Evolutionary conservation across 2,329 filamentous ascomycete species (phyloP).

Genomic region (Conoideocrella luteorostrata): DNA sequence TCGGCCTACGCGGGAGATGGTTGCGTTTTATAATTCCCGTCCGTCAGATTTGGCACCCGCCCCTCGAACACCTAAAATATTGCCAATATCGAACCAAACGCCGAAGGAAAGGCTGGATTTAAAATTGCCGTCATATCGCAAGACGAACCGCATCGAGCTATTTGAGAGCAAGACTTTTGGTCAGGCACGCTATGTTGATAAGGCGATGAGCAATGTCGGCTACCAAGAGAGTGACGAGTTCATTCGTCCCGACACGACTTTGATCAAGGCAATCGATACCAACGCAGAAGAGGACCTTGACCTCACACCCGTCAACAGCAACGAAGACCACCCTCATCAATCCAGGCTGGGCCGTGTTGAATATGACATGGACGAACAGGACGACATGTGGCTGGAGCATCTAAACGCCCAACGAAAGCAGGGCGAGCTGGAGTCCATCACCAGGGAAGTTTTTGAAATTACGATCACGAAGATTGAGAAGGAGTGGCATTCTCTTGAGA

Average conservation of each 20-base stretch:
- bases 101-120: conserved; percentile 74
- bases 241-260: conserved; percentile 64
- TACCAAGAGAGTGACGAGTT: conserved; percentile 95
- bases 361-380: conserved; percentile 99
- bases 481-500: conserved; percentile 94
- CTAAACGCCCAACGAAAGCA: conserved; percentile 72
- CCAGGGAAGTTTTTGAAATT: conserved; percentile 91
- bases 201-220: conserved; percentile 90
- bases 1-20: conserved; percentile 44
- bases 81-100: conserved; percentile 74
- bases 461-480: conserved; percentile 99
- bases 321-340: conserved; percentile 24
- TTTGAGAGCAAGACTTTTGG: conserved; percentile 82
- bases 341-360: conserved; percentile 72
- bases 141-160: conserved; percentile 69
- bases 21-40: conserved; percentile 47
- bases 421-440: conserved; percentile 73
- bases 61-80: conserved; percentile 56
- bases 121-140: conserved; percentile 67
- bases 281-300: conserved; percentile 56
- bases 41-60: conserved; percentile 35
- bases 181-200: conserved; percentile 87
- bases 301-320: conserved; percentile 24
- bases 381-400: conserved; percentile 88
- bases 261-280: conserved; percentile 58